Base-by-base conservation (phyloP, 1,139 yeast species). In the Nakaseomyces uthaithaninus region DNA sequence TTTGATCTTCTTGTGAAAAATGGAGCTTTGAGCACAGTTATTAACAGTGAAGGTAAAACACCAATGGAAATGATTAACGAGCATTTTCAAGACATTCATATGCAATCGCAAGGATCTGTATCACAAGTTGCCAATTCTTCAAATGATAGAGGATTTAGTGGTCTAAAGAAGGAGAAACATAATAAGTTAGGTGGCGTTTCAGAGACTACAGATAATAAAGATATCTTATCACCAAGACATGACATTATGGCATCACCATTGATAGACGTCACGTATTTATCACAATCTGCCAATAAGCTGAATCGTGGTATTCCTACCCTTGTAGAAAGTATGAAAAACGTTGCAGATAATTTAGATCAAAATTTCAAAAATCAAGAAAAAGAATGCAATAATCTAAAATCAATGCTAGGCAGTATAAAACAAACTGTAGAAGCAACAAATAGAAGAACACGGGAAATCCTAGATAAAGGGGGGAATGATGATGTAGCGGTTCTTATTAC, bases 1-100 rank as follows among this genome's bases (percentile, higher is more conserved):
- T 81, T 84, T 52, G 78, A 80, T 48, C 77, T 82, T 1, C 68
- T 91, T 39, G 64, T 86, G 12, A 72, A 75, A 30, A 80, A 83
- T 60, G 84, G 81, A 49, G 91, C 89, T 11, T 72, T 76, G 44
- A 73, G 83, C 16, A 80, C 81, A 50, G 67, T 87, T 33, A 72
- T 76, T 31, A 89, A 91, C 60, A 72, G 78, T 48, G 75, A 76
- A 26, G 83, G 87, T 12, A 71, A 76, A 45, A 75, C 86, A 0
- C 86, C 87, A 1, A 84, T 83, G 49, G 94, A 84, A 53, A 78
- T 66, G 16, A 51, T 65, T 41, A 59, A 56, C 27, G 55, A 54
- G 34, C 52, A 54, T 20, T 59, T 59, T 35, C 52, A 55, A 20
- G 46, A 50, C 26, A 33, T 38, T 22, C 33, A 28, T 24, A 27